Evolutionary conservation across 805 yeast species (phyloP).

Genomic region (Torulaspora franciscae): DNA sequence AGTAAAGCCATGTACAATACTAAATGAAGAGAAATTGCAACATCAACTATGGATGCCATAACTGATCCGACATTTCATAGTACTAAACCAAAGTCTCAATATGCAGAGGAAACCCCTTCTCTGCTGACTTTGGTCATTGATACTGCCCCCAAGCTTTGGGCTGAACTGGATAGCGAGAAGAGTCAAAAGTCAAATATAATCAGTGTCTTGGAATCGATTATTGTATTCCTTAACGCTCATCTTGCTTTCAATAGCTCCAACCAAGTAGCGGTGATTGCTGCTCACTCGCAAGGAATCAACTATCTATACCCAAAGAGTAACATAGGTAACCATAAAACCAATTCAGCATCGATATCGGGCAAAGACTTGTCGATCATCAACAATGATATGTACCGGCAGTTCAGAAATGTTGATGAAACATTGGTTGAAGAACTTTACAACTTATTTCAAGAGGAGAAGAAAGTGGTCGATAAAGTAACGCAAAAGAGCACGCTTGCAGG

Average conservation of each 20-base stretch:
- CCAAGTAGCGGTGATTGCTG: constrained; percentile 73
- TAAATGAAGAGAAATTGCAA: not conserved
- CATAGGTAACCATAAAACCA: constrained; percentile 14
- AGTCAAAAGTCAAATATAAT: constrained; percentile 42
- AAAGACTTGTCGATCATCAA: constrained; percentile 38
- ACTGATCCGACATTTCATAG: constrained; percentile 34
- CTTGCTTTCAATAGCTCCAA: constrained; percentile 79
- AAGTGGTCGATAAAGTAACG: constrained; percentile 25
- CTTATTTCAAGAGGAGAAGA: constrained; percentile 38
- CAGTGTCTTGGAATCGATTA: constrained; percentile 57
- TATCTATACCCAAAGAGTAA: constrained; percentile 58
- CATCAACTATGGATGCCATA: constrained; percentile 33
- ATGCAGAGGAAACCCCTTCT: constrained; percentile 65
- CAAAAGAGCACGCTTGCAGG: constrained; percentile 58
- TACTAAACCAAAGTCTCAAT: constrained; percentile 21
- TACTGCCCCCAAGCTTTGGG: constrained; percentile 54
- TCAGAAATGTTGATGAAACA: constrained; percentile 69
- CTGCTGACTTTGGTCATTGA: constrained; percentile 74
- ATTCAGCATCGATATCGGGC: constrained; percentile 5
- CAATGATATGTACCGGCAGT: constrained; percentile 77
- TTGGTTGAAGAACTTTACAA: constrained; percentile 55
- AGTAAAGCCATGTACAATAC: not conserved
- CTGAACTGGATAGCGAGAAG: constrained; percentile 34
- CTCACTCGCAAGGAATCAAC: constrained; percentile 63
- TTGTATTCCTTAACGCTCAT: constrained; percentile 84